Evolutionary conservation across 768 basidiomycete species (phyloP).

Genomic region (Russula emetica): DNA sequence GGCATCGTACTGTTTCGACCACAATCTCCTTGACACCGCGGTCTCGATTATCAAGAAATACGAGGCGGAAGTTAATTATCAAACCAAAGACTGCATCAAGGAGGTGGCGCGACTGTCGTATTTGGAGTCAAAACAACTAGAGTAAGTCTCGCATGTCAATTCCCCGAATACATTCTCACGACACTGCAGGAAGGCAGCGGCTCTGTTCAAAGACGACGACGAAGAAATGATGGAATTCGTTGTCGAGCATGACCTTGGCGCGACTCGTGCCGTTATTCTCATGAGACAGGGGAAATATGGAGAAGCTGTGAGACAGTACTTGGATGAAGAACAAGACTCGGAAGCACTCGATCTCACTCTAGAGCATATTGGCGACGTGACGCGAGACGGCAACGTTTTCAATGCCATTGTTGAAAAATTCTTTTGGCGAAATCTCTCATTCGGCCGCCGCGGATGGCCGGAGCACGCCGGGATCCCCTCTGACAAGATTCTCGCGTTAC

Average conservation of each 20-base stretch:
- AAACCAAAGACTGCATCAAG: slow-evolving; percentile 22
- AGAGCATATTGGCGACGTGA: slow-evolving; percentile 30
- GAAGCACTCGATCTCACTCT: slow-evolving; percentile 49
- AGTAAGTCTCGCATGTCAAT: slow-evolving; percentile 8
- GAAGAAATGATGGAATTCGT: slow-evolving; percentile 54
- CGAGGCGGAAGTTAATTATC: not conserved
- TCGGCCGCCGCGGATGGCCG: slow-evolving; percentile 18
- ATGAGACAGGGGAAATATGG: slow-evolving; percentile 39
- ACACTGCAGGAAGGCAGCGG: slow-evolving; percentile 41
- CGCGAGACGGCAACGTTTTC: slow-evolving; percentile 31
- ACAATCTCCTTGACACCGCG: slow-evolving; percentile 12
- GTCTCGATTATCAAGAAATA: slow-evolving; percentile 15
- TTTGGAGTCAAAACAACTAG: slow-evolving; percentile 8
- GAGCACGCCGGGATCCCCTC: not conserved
- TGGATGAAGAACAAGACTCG: slow-evolving; percentile 43
- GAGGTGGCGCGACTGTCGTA: slow-evolving; percentile 12
- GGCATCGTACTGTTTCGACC: slow-evolving; percentile 21
- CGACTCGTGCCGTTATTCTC: slow-evolving; percentile 45
- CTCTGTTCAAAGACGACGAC: slow-evolving; percentile 48
- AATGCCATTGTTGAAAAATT: slow-evolving; percentile 36
- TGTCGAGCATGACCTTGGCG: slow-evolving; percentile 49
- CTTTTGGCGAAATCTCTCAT: slow-evolving; percentile 35
- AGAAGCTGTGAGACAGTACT: slow-evolving; percentile 52
- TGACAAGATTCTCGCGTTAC: not conserved
- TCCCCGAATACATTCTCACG: not conserved